Evolutionary conservation across 495 filamentous ascomycete species (phyloP), one percentile per base, ranked within the genome.

Genomic region (Lindgomyces ingoldianus): DNA sequence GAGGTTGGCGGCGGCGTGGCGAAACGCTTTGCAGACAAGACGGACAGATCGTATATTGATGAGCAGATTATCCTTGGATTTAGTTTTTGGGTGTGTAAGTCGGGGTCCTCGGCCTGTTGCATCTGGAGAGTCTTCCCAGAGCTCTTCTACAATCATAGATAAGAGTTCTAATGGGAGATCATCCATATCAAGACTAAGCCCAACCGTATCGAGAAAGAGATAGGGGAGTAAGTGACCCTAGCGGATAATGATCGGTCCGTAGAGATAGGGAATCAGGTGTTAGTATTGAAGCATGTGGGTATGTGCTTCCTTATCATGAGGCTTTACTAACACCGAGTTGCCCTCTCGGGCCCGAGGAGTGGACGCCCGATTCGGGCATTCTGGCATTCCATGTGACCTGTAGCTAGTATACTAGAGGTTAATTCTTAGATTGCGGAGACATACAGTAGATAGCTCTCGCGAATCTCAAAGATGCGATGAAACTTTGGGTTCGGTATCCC

Each of bases 1-100:
- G 0, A 63, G 19, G 22, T 33, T 30, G 16, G 50, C n/a, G 8
- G 60, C 60, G 8, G 60, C 60, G n/a, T 63, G 26, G 14, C 60
- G 41, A n/a, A 63, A 63, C 9, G 50, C 21, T 45, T 56, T 63
- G 19, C 60, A 63, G 2, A 63, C 60, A 10, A 63, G 60, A 21
- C 60, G 60, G 3, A 56, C 41, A 9, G 60, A 56, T 6, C 60
- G 33, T n/a, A 63, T 26, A 36, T 56, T 56, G 50, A 48, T 56
- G 25, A 63, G 60, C 8, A 63, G 44, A 18, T 46, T 36, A 18
- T 63, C 50, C 12, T 49, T 49, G 3, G 60, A 33, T 29, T 46
- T 53, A 1, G 50, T 16, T 21, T 56, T 48, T 18, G 60, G 50
- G n/a, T 54, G 50, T 0, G 50, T 48, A 6, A 55, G 60, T 22